Evolutionary conservation across 257 asterid genomes (phyloP).

Genomic region (Thymus mandschuricus): DNA sequence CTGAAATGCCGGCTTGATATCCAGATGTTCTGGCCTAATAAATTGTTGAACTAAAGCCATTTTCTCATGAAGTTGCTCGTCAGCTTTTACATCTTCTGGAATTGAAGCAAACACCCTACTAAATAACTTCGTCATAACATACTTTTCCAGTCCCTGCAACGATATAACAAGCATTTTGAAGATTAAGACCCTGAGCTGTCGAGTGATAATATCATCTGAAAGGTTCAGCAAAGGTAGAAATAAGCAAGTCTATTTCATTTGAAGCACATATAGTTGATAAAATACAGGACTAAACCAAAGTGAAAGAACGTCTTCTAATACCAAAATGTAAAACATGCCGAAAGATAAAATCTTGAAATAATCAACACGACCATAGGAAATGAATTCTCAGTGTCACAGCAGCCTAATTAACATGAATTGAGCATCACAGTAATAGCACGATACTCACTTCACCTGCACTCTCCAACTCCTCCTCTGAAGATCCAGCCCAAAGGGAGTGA

Average conservation of each 20-base stretch:
- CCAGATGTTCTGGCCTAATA: conserved; percentile 86
- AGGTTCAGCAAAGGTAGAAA: background rate
- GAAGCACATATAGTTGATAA: background rate
- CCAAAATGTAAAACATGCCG: conserved; percentile 9
- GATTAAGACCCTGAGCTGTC: background rate
- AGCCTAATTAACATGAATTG: background rate
- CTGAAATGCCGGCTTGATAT: conserved; percentile 71
- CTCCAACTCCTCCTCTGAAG: conserved; percentile 92
- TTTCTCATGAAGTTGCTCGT: conserved; percentile 73
- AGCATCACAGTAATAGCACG: background rate
- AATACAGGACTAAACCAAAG: conserved; percentile 13
- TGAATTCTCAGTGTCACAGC: background rate
- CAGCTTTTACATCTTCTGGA: conserved; percentile 86
- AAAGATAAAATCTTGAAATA: conserved; percentile 10
- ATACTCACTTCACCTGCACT: conserved; percentile 97
- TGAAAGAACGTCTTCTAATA: background rate
- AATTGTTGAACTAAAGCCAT: conserved; percentile 84
- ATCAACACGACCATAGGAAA: conserved; percentile 12
- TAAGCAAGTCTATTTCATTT: conserved; percentile 8
- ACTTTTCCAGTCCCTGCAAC: conserved; percentile 88
- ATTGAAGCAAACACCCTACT: conserved; percentile 75
- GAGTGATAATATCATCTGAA: too few species aligned
- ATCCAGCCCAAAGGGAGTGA: conserved; percentile 94
- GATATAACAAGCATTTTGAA: conserved; percentile 18
- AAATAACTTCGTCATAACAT: conserved; percentile 85